Evolutionary conservation across 345 rosid species (phyloP), one percentile per base, ranked within the genome.

Genomic region (Aurinia saxatilis): DNA sequence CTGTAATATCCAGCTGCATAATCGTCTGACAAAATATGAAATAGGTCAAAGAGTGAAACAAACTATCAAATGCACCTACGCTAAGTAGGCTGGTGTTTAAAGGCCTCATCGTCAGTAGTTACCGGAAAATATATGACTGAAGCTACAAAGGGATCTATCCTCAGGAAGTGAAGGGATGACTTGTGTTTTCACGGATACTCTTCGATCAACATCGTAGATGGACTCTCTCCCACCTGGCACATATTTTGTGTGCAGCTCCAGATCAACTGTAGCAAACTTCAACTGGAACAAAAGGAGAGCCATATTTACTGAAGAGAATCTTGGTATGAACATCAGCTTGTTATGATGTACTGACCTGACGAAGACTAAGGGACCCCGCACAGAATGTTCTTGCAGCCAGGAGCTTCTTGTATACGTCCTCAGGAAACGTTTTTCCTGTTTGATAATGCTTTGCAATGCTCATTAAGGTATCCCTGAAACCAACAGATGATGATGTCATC

Each of bases 1-100:
- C 96, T 89, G 74, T 92, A 92, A 72, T 92, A 92, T 60, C 98
- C 96, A 64, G 98, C 98, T 59, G 95, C 95, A 77, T 89, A 92
- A 65, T 88, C 98, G 36, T 95, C 96, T 89, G 72, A 17, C 34
- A 39, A 63, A 17, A 33, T 10, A 63, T 35, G 29, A 42, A 15
- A 47, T 13, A n/a, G 9, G 48, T 50, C 15, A 70, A 57, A 14
- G 44, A 40, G 56, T 62, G 7, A 7, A 45, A 46, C 15, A 56
- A 14, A 49, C 33, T 16, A 49, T 16, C 19, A 3, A 49, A 48
- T 3, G 16, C 41, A 51, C 40, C 12, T 29, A 18, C 0, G 21
- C 12, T 17, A 48, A 47, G 16, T 33, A 58, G 46, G 38, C 52
- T 53, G 41, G 11, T 14, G 7, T 57, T 13, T 6, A 30, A 49